These are phyloP conservation scores for Phialophora expanda DNA, from an alignment of 2,329 filamentous ascomycete genomes.

Conservation along the genomic window DNA sequence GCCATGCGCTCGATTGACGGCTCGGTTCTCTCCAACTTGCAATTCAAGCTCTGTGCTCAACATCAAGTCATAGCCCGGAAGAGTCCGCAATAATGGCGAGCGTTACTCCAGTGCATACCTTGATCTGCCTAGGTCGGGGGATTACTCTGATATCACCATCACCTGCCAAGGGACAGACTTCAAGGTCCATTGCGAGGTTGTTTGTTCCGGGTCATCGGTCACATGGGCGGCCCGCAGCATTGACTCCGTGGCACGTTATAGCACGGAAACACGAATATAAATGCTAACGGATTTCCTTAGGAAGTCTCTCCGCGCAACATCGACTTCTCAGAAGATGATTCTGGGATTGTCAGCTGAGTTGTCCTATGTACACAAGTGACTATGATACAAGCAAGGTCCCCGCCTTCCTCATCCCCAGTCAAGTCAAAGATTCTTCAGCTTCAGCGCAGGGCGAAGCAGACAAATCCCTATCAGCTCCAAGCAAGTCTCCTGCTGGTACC, in stretches of 20 bases:
- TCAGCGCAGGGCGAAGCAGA: background rate
- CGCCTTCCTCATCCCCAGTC: background rate
- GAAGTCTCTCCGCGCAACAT: background rate
- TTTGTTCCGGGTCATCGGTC: background rate
- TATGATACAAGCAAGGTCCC: background rate
- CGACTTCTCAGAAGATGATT: conserved; percentile 3
- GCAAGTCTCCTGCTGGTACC: background rate
- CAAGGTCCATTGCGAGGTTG: background rate
- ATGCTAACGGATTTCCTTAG: background rate
- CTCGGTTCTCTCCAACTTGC: background rate
- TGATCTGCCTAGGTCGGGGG: background rate
- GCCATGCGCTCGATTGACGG: background rate
- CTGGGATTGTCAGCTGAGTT: background rate
- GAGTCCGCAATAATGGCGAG: background rate
- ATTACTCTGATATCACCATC: conserved; percentile 3
- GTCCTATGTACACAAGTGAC: background rate
- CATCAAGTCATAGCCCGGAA: background rate
- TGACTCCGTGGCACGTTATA: background rate
- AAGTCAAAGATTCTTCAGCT: background rate
- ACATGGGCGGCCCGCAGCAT: background rate
- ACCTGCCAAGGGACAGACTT: background rate
- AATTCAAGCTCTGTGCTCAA: background rate
- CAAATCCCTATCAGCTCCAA: background rate
- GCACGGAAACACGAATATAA: background rate
- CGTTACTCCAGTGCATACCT: background rate